Conservation (phyloP, 495 filamentous ascomycete genomes). For the Daldinia grandis region DNA sequence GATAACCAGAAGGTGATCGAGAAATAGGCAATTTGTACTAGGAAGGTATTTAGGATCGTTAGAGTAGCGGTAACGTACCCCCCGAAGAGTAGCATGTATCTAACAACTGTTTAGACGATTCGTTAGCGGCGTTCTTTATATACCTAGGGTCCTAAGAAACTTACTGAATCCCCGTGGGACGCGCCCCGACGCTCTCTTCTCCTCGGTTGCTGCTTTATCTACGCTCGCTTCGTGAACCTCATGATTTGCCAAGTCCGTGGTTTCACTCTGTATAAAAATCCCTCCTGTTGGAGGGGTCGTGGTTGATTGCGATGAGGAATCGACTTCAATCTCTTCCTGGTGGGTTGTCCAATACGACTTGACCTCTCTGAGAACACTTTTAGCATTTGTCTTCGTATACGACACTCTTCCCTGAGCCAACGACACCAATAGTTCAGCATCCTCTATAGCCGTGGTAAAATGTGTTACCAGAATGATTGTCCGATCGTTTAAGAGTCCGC, state of each 20-base stretch:
- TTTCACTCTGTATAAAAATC: neutral
- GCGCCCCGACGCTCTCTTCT: constrained; percentile 2
- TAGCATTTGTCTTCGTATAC: neutral
- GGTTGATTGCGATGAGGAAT: constrained; percentile 1
- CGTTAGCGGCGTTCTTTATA: neutral
- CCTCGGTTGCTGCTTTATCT: neutral
- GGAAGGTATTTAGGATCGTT: constrained; percentile 46
- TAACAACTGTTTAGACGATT: neutral
- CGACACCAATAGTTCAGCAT: neutral
- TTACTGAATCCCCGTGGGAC: constrained; percentile 1
- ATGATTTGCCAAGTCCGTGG: neutral
- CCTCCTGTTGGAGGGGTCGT: neutral
- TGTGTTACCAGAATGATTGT: constrained; percentile 6
- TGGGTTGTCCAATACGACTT: neutral
- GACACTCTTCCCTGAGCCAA: neutral
- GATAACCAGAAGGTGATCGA: constrained; percentile 30
- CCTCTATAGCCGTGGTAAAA: neutral
- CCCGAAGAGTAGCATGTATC: constrained; percentile 17
- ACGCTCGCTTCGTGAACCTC: neutral
- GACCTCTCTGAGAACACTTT: neutral
- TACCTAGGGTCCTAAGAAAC: neutral
- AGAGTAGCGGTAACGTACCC: constrained; percentile 10
- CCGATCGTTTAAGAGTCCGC: neutral
- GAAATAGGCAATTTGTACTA: constrained; percentile 37
- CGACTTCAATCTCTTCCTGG: neutral